Evolutionary conservation across 2,329 filamentous ascomycete genomes (phyloP), one percentile per base, ranked within the genome.

Genomic region (Alternaria alternata): DNA sequence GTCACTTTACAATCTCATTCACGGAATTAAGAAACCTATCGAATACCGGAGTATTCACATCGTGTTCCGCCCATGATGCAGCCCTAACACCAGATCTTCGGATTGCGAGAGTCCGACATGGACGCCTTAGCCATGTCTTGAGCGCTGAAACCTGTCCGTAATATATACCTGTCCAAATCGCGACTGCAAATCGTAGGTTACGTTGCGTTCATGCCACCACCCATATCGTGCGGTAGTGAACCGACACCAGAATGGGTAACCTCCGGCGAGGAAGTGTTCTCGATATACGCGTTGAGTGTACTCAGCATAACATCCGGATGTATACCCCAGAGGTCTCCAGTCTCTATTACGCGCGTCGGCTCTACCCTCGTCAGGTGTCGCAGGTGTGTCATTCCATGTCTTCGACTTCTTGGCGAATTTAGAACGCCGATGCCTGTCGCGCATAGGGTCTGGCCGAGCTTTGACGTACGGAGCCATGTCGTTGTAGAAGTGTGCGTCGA

Each of bases 281-380:
- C 32, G 22, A n/a, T 48, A 48, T 16, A 39, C 22, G n/a, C 42
- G 43, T 32, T 55, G 52, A 16, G 43, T 55, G 32, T 41, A 48
- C 9, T 47, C 12, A 7, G 18, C 16, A 30, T 41, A 41, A 48
- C 22, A 48, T 32, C 52, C 52, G n/a, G 12, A 3, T 9, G 4
- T 2, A 20, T 41, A 39, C 4, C 52, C 52, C 3, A 48, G 32
- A 4, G 32, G 52, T 30, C 24, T 55, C 43, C 42, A 41, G 18
- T 55, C 32, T 28, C 3, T 32, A 16, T 55, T 55, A 4, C 43
- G 32, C 1, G 20, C 42, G 24, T 55, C 43, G 7, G 52, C 43
- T 38, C 41, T 38, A 14, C 51, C 51, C 34, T 53, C 51, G 5
- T n/a, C 16, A 26, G 7, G 14, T 47, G 30, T 55, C 11, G 24